Percentiles rank a stretch among this genome's conserved stretches.
These are phyloP conservation scores for Calonectria naviculata DNA, from an alignment of 2,329 filamentous ascomycete genomes.

Conservation along the genomic window DNA sequence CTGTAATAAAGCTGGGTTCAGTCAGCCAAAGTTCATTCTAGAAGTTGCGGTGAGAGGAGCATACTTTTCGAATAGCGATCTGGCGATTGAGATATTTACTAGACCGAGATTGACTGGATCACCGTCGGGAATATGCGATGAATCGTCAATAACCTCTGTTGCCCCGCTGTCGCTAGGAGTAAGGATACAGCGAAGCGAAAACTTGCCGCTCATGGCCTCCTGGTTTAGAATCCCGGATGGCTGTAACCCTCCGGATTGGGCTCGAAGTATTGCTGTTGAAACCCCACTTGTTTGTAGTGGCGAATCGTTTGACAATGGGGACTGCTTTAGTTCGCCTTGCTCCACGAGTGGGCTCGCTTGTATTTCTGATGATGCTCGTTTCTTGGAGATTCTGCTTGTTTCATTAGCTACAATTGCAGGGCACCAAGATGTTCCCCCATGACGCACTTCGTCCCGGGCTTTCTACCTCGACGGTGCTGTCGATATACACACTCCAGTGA, in stretches of 20 bases:
- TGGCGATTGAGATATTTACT: slow-evolving; percentile 15
- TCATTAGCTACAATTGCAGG: neutral
- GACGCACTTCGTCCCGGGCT: slow-evolving; percentile 47
- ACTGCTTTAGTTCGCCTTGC: neutral
- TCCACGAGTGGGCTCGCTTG: neutral
- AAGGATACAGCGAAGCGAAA: slow-evolving; percentile 47
- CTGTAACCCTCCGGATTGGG: slow-evolving; percentile 34
- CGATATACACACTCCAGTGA: slow-evolving; percentile 50
- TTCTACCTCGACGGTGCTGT: slow-evolving; percentile 52
- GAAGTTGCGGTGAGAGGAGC: neutral
- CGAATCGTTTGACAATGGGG: neutral
- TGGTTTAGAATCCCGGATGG: slow-evolving; percentile 47
- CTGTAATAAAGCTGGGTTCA: slow-evolving; percentile 47
- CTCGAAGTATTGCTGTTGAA: neutral
- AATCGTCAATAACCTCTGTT: neutral
- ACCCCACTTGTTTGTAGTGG: neutral
- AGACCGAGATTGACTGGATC: slow-evolving; percentile 18
- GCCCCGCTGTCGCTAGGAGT: slow-evolving; percentile 25
- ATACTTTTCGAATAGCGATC: slow-evolving; percentile 19
- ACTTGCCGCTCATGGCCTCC: slow-evolving; percentile 46
- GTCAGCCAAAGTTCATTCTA: neutral
- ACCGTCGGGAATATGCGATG: neutral
- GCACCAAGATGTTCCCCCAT: neutral
- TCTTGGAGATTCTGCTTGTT: neutral
- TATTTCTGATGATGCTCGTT: neutral